These are phyloP conservation scores for Rosa persica DNA, from an alignment of 306 rosid genomes.

Conservation along the genomic window DNA sequence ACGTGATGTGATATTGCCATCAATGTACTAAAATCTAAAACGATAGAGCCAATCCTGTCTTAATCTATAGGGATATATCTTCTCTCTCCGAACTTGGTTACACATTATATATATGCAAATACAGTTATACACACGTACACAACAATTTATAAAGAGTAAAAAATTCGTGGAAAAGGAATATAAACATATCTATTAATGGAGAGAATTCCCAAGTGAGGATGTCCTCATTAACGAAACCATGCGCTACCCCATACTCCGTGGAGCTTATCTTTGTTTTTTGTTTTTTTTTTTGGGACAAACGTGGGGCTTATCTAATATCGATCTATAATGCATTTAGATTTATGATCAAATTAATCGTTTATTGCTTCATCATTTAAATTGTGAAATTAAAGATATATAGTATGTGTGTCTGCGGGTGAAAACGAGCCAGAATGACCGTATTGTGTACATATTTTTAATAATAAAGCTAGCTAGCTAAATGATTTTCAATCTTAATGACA, in stretches of 20 bases:
- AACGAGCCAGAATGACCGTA: too few relatives aligned
- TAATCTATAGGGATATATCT: background rate
- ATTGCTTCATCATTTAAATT: too few relatives aligned
- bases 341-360: too few relatives aligned
- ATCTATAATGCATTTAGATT: too few relatives aligned
- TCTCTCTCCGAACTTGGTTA: background rate
- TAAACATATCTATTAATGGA: background rate
- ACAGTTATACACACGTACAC: conserved; percentile 8
- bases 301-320: too few relatives aligned
- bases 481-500: too few relatives aligned
- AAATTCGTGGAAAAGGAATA: background rate
- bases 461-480: too few relatives aligned
- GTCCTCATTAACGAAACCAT: background rate
- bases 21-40: background rate
- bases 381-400: too few relatives aligned
- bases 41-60: background rate
- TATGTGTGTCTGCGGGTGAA: too few relatives aligned
- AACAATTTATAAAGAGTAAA: background rate
- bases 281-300: too few relatives aligned
- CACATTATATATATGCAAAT: background rate
- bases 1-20: conserved; percentile 9
- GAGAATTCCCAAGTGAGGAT: background rate
- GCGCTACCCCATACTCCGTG: background rate
- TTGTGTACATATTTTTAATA: too few relatives aligned
- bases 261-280: too few relatives aligned